Percentiles rank a stretch among this genome's conserved stretches.
phyloP scores from a whole-genome alignment of 306 rosid species.

The Prunus salicina region DNA sequence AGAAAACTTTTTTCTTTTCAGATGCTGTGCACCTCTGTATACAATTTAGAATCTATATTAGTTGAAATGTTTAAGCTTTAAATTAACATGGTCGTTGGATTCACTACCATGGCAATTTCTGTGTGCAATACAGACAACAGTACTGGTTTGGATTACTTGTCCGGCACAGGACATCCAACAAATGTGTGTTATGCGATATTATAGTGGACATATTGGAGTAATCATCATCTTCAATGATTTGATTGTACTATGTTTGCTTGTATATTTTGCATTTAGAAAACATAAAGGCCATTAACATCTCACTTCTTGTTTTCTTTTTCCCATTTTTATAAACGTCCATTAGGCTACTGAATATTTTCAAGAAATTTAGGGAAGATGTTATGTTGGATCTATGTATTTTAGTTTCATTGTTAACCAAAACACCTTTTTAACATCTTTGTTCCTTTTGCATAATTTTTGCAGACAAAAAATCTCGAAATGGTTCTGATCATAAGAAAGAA shows the following conservation, averaged over 20 bases:
- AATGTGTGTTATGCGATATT: background rate
- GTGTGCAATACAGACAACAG: background rate
- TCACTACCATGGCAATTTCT: slow-evolving; percentile 5
- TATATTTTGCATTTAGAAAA: slow-evolving; percentile 8
- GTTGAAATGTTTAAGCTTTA: slow-evolving; percentile 17
- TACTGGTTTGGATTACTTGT: slow-evolving; percentile 9
- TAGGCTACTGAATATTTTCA: background rate
- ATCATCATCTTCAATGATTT: slow-evolving; percentile 15
- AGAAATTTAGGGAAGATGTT: slow-evolving; percentile 4
- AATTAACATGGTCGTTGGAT: slow-evolving; percentile 15
- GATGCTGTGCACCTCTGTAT: slow-evolving; percentile 6
- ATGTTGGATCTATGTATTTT: slow-evolving; percentile 7
- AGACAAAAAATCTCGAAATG: slow-evolving; percentile 74
- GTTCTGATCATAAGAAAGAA: slow-evolving; percentile 79
- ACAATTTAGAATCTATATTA: slow-evolving; percentile 22
- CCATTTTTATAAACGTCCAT: background rate
- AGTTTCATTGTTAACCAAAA: slow-evolving; percentile 2
- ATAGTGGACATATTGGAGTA: slow-evolving; percentile 1
- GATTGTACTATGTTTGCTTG: slow-evolving; percentile 7
- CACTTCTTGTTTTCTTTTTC: background rate
- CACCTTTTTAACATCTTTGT: background rate
- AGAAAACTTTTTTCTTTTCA: background rate
- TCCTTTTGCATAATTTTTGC: slow-evolving; percentile 14
- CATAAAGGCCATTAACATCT: slow-evolving; percentile 13
- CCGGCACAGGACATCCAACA: slow-evolving; percentile 8